Evolutionary conservation across 2,329 filamentous ascomycete genomes (phyloP).

Genomic region (Hymenoscyphus albidus): DNA sequence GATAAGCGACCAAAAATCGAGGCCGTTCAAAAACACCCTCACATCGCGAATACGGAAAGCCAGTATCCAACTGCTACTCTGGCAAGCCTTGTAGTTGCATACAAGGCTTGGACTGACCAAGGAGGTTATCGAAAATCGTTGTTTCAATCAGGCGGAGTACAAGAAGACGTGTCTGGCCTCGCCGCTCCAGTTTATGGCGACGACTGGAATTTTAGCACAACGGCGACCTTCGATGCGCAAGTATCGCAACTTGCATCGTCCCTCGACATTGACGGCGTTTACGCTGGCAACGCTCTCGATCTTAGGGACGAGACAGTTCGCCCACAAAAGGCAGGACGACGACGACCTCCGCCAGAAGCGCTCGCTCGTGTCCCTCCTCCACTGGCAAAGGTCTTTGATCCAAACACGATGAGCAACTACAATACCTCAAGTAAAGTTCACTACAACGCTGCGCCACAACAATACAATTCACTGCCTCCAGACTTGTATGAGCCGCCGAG

Average conservation of each 20-base stretch:
- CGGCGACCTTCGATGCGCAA: slow-evolving; percentile 58
- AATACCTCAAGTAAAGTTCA: slow-evolving; percentile 60
- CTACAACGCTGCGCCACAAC: slow-evolving; percentile 45
- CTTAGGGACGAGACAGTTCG: slow-evolving; percentile 49
- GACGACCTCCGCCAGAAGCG: slow-evolving; percentile 55
- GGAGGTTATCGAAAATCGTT: slow-evolving; percentile 67
- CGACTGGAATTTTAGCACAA: slow-evolving; percentile 67
- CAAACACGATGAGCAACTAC: slow-evolving; percentile 61
- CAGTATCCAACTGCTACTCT: slow-evolving; percentile 62
- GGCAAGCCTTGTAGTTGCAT: slow-evolving; percentile 64
- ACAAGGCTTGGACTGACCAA: slow-evolving; percentile 70
- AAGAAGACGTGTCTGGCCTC: slow-evolving; percentile 30
- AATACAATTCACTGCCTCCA: slow-evolving; percentile 11
- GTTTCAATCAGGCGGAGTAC: slow-evolving; percentile 57
- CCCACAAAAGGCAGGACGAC: slow-evolving; percentile 44
- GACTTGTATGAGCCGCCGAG: neutral
- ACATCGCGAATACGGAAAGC: slow-evolving; percentile 59
- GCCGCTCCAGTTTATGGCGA: slow-evolving; percentile 35
- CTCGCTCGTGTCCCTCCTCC: slow-evolving; percentile 53
- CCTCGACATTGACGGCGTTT: slow-evolving; percentile 58
- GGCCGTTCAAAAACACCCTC: slow-evolving; percentile 65
- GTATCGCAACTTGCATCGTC: slow-evolving; percentile 49
- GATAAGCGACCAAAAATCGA: slow-evolving; percentile 65
- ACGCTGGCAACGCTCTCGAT: slow-evolving; percentile 53
- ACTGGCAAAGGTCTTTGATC: slow-evolving; percentile 62